Base-by-base conservation (phyloP, 2,329 filamentous ascomycete species). In the Cadophora sp. region DNA sequence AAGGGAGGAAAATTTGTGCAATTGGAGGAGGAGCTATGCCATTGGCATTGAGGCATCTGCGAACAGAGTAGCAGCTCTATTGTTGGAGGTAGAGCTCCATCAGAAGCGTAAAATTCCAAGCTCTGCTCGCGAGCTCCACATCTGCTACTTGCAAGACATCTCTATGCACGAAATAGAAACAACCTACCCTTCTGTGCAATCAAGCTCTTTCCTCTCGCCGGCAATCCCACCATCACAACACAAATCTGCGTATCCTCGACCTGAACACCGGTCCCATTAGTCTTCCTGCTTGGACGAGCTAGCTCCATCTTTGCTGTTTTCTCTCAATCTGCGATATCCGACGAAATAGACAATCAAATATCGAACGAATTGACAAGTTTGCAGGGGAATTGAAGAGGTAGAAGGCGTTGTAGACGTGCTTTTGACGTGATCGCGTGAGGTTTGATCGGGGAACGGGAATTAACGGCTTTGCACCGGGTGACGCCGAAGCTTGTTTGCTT, bases 211-310 rank as follows among this genome's bases (percentile, higher is more conserved):
- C 96, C 96, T 75, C 96, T 87, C 70, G 96, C 96, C 65, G 96
- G 96, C 79, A 99, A 86, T 73, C 96, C 96, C 69, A 99, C 96
- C 96, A 99, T 98, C 76, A 99, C 94, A 72, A 99, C 94, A 81
- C 95, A 98, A 83, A 99, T 97, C 80, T 92, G 93, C 69, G 93
- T 95, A 81, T 97, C 94, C 84, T 98, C 95, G 76, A 92, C 92
- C 92, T 97, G 91, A 73, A 94, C 87, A 77, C 91, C 91, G 76
- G 88, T 83, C 73, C 91, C 89, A 79, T 90, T 90, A 84, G 84
- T 75, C 66, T 72, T 77, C 60, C 66, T 74, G 64, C 63, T 71
- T n/a, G 73, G 71, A 50, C 71, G 71, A 50, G 71, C 68, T 62
- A 74, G 68, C 68, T 73, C 72, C 71, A 72, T 71, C 26, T 37